A percentile compares a stretch with the other conserved stretches of the same genome.
Evolutionary conservation across 192 early-diverging fungal species (phyloP).

Genomic region (Coemansia sp.): DNA sequence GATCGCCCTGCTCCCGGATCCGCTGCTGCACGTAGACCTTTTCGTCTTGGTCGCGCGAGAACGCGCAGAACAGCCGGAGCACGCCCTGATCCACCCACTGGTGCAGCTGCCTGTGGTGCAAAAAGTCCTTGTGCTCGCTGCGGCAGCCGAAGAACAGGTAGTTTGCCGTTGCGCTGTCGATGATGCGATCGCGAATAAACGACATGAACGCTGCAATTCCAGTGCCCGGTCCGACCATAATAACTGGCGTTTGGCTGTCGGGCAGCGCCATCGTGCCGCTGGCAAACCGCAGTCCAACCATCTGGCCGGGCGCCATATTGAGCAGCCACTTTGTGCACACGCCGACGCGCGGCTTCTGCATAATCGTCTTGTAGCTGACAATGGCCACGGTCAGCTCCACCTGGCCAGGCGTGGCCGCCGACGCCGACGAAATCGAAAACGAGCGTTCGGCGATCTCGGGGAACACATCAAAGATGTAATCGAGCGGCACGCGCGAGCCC

Average conservation of each 20-base stretch:
- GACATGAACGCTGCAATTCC: constrained; percentile 91
- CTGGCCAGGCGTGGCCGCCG: background rate
- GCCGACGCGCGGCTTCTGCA: constrained; percentile 69
- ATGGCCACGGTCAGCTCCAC: constrained; percentile 83
- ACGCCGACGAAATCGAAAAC: constrained; percentile 83
- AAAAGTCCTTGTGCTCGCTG: constrained; percentile 64
- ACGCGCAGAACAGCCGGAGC: constrained; percentile 70
- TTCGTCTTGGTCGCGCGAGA: constrained; percentile 73
- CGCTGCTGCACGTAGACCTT: constrained; percentile 37
- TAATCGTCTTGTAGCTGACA: constrained; percentile 77
- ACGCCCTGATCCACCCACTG: constrained; percentile 40
- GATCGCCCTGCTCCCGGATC: constrained; percentile 17
- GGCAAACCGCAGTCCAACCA: constrained; percentile 52
- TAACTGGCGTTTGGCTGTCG: constrained; percentile 54
- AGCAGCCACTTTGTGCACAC: constrained; percentile 80
- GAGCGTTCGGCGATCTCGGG: constrained; percentile 71
- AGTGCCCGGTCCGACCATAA: constrained; percentile 84
- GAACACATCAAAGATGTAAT: constrained; percentile 83
- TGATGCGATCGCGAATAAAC: constrained; percentile 60
- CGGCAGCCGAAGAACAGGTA: constrained; percentile 85
- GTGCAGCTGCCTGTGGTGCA: constrained; percentile 68
- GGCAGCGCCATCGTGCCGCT: constrained; percentile 68
- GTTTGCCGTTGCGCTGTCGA: constrained; percentile 51
- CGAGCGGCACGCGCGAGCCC: constrained; percentile 64
- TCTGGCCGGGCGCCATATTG: constrained; percentile 12